Base-by-base conservation (phyloP, 305 asterid species). In the Fraxinus platypoda region DNA sequence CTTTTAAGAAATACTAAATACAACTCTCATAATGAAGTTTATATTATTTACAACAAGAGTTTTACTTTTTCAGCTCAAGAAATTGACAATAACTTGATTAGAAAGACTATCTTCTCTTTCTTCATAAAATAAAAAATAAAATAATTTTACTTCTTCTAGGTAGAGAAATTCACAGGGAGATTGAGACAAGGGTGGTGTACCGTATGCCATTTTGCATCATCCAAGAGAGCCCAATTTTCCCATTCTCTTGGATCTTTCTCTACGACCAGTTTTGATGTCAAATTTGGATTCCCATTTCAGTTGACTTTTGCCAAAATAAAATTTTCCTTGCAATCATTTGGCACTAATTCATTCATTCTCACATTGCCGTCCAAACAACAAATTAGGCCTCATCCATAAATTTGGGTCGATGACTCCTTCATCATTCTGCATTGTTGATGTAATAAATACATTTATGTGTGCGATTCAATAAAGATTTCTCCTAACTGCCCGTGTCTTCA, bases 141-240 rank as follows among this genome's bases (percentile, higher is more conserved):
- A n/a, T n/a, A 4, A 34, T 4, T 0, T 54, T 54, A 54, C 3
- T 54, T 54, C 25, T 17, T 54, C n/a, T 15, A n/a, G 64, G 25
- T 54, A 4, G 25, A 54, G 64, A 43, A 43, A 43, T 54, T 54
- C 8, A n/a, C 64, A 15, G n/a, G 54, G 15, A 13, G 64, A 54
- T 54, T 4, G 21, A 54, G 25, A 15, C 8, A 15, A 49, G 8
- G 8, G 23, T 52, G 23, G 23, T 52, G 62, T 52, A 52, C 23
- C 62, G 23, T 17, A 52, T 9, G 64, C 28, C 26, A 19, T 59
- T 59, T 59, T 21, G 13, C 30, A 59, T 19, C 85, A 87, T 87
- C 89, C 90, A 86, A 87, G 87, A 73, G 87, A 76, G 83, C 77
- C 73, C 73, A 73, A 81, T 66, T 26, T 43, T 74, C 26, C 49